These are phyloP conservation scores for Chiua virens DNA, from an alignment of 768 basidiomycete genomes.

Conservation along the genomic window DNA sequence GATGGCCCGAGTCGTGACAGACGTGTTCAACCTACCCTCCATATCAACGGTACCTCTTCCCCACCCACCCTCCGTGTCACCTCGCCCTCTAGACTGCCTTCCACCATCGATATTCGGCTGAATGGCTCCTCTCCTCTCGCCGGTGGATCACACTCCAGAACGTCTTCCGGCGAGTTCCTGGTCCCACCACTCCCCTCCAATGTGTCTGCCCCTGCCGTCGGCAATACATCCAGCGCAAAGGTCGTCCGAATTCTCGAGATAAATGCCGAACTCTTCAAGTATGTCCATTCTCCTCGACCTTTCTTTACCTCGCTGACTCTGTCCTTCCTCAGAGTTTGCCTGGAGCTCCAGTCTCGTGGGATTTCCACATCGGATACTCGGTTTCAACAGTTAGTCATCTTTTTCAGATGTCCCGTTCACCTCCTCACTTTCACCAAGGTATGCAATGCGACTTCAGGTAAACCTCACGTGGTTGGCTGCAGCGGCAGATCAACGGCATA, in stretches of 20 bases:
- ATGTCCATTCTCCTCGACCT: slow-evolving; percentile 14
- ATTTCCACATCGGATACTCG: slow-evolving; percentile 46
- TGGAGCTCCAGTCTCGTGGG: slow-evolving; percentile 58
- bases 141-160: slow-evolving; percentile 28
- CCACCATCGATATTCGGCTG: slow-evolving; percentile 21
- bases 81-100: slow-evolving; percentile 24
- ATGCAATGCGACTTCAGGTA: slow-evolving; percentile 58
- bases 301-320: slow-evolving; percentile 3
- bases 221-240: slow-evolving; percentile 35
- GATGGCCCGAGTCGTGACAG: slow-evolving; percentile 19
- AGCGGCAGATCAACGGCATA: slow-evolving; percentile 58
- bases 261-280: slow-evolving; percentile 72
- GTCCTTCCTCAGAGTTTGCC: slow-evolving; percentile 47
- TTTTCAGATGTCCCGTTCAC: background rate
- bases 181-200: slow-evolving; percentile 32
- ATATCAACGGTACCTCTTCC: slow-evolving; percentile 25
- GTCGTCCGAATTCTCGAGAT: slow-evolving; percentile 63
- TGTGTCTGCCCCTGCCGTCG: slow-evolving; percentile 5
- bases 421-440: slow-evolving; percentile 42
- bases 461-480: slow-evolving; percentile 73
- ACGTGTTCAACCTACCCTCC: slow-evolving; percentile 13
- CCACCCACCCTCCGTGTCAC: slow-evolving; percentile 14
- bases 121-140: slow-evolving; percentile 19
- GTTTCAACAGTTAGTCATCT: slow-evolving; percentile 54
- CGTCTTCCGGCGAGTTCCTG: slow-evolving; percentile 28